Evolutionary conservation across 805 yeast genomes (phyloP), one percentile per base, ranked within the genome.

Genomic region (Peterozyma toletana): DNA sequence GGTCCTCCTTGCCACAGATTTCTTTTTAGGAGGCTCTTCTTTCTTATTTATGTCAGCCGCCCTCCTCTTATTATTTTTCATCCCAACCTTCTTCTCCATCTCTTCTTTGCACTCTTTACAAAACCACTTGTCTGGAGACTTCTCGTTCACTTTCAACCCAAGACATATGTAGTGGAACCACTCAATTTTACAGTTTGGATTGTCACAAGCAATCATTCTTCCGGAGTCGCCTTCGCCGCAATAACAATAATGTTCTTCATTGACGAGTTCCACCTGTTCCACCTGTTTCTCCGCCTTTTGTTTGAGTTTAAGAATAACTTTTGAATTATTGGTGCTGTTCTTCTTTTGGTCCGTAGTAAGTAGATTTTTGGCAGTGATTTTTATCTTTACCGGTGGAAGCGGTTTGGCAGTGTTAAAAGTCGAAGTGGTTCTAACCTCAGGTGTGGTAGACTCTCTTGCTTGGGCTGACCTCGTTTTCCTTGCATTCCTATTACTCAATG

Each of bases 131-230:
- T 64, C 71, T 50, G 67, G 67, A 1, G 73, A 71, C 2, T 74
- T 71, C 9, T 68, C 56, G 9, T 72, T 66, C 40, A 33, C 39
- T 11, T 27, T 38, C 41, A 70, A 67, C 1, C 75, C 75, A 43
- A 70, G 74, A 59, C 76, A 77, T 44, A 70, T 69, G 70, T 79
- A 77, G 56, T 77, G 83, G 56, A 77, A 77, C 83, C 83, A 77
- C 54, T 77, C 82, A 50, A 64, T 75, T 49, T 74, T 69, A 62
- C 83, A 77, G 53, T 73, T 75, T 33, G 77, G 78, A 48, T 77
- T 77, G 51, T 77, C 83, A 55, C 99, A 91, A 0, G 93, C 97
- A 51, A 91, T 87, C 99, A 91, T 91, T 54, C 83, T 87, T 18
- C 99, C 99, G 53, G 67, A 71, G 1, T 78, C 70, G 1, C 71